These are phyloP conservation scores for Catenaria anguillulae DNA, from an alignment of 371 early-diverging fungal species.

Conservation along the genomic window DNA sequence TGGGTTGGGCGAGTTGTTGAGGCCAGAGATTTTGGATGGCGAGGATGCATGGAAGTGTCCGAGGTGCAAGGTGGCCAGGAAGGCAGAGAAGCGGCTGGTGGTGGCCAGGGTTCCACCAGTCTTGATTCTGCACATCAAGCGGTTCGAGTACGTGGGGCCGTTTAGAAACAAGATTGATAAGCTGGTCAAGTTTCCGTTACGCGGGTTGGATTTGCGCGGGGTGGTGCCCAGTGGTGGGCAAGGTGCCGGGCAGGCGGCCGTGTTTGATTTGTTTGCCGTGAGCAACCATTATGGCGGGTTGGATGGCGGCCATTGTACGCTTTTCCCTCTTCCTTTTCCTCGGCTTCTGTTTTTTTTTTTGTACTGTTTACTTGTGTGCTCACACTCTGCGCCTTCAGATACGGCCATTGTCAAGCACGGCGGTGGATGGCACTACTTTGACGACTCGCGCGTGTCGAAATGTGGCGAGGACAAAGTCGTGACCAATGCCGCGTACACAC, in stretches of 20 bases:
- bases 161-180: slow-evolving; percentile 85
- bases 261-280: slow-evolving; percentile 76
- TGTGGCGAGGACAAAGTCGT: slow-evolving; percentile 11
- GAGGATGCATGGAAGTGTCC: slow-evolving; percentile 87
- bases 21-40: slow-evolving; percentile 69
- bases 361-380: no score
- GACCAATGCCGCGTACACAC: slow-evolving; percentile 63
- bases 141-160: slow-evolving; percentile 83
- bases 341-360: slow-evolving; percentile 22
- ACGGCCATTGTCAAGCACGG: slow-evolving; percentile 77
- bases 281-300: slow-evolving; percentile 84
- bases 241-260: slow-evolving; percentile 11
- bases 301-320: slow-evolving; percentile 70
- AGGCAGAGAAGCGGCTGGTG: slow-evolving; percentile 57
- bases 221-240: no score
- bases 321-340: no score
- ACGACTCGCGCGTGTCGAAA: slow-evolving; percentile 64
- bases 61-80: slow-evolving; percentile 53
- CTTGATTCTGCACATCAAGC: slow-evolving; percentile 76
- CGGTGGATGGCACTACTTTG: slow-evolving; percentile 69
- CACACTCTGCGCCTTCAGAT: slow-evolving; percentile 13
- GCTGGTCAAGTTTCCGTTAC: slow-evolving; percentile 65
- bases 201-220: slow-evolving; percentile 32
- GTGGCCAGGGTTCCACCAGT: slow-evolving; percentile 73
- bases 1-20: slow-evolving; percentile 70